phyloP scores from a whole-genome alignment of 257 asterid genomes.

The Forsythia viridissima region DNA sequence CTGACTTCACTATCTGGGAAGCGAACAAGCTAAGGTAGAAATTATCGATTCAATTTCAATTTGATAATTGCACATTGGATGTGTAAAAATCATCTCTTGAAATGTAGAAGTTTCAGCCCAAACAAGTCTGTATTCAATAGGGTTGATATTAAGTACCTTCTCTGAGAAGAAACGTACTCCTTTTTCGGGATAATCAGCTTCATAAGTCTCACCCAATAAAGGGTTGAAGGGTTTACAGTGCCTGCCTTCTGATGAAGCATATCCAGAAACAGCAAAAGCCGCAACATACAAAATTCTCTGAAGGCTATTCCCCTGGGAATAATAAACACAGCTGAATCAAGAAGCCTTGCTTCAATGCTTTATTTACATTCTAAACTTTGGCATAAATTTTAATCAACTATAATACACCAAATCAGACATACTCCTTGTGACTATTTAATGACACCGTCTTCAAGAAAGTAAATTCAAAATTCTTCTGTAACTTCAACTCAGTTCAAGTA shows the following conservation, averaged over 20 bases:
- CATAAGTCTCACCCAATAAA: constrained; percentile 92
- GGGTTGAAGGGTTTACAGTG: constrained; percentile 97
- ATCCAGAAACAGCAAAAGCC: constrained; percentile 95
- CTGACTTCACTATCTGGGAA: not conserved
- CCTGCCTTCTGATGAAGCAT: constrained; percentile 94
- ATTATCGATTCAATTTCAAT: not conserved
- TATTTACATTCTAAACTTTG: not conserved
- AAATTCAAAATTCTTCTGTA: constrained; percentile 3
- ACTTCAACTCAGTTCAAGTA: constrained; percentile 3
- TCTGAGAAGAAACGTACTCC: constrained; percentile 88
- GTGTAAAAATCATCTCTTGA: not conserved
- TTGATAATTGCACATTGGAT: not conserved
- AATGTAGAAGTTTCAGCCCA: constrained; percentile 7
- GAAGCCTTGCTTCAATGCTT: not conserved
- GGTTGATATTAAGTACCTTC: constrained; percentile 47
- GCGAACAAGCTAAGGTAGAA: not conserved
- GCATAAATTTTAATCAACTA: not conserved
- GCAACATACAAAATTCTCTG: constrained; percentile 83
- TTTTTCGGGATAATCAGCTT: constrained; percentile 91
- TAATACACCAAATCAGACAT: not conserved
- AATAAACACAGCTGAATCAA: not conserved
- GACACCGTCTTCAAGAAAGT: not conserved
- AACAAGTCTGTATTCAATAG: not conserved
- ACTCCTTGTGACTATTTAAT: not conserved
- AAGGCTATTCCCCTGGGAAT: constrained; percentile 78